Evolutionary conservation across 495 filamentous ascomycete species (phyloP).

Genomic region (Trypethelium eluteriae): DNA sequence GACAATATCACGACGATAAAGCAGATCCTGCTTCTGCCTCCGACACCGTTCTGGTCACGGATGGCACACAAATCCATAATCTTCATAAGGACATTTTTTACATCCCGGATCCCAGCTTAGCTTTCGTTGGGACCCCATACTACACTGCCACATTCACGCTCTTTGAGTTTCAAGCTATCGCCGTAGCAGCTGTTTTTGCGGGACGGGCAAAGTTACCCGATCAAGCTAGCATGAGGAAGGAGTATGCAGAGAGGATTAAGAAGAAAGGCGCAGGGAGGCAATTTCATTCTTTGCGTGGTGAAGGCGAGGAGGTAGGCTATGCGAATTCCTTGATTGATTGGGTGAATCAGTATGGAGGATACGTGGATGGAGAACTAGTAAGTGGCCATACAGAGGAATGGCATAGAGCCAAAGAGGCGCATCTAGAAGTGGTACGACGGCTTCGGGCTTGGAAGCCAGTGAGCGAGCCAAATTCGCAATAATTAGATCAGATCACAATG

Average conservation of each 20-base stretch:
- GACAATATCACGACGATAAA: constrained; percentile 8
- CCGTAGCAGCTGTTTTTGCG: constrained; percentile 48
- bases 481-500: background rate
- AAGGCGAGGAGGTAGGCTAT: constrained; percentile 46
- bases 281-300: constrained; percentile 42
- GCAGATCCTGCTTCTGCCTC: constrained; percentile 35
- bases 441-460: background rate
- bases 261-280: constrained; percentile 44
- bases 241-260: constrained; percentile 43
- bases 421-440: background rate
- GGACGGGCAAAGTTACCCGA: constrained; percentile 45
- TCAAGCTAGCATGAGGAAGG: constrained; percentile 41
- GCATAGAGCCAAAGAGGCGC: background rate
- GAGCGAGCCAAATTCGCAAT: background rate
- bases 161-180: constrained; percentile 60
- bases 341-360: constrained; percentile 42
- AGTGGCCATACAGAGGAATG: constrained; percentile 39
- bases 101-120: constrained; percentile 54
- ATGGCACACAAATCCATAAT: constrained; percentile 60
- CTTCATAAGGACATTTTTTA: constrained; percentile 61
- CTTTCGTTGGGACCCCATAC: constrained; percentile 55
- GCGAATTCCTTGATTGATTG: constrained; percentile 47
- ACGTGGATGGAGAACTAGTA: constrained; percentile 32
- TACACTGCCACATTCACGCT: constrained; percentile 56
- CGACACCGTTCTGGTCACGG: constrained; percentile 50